Conservation (phyloP, 306 rosid genomes). For the Gastrolobium villosum region DNA sequence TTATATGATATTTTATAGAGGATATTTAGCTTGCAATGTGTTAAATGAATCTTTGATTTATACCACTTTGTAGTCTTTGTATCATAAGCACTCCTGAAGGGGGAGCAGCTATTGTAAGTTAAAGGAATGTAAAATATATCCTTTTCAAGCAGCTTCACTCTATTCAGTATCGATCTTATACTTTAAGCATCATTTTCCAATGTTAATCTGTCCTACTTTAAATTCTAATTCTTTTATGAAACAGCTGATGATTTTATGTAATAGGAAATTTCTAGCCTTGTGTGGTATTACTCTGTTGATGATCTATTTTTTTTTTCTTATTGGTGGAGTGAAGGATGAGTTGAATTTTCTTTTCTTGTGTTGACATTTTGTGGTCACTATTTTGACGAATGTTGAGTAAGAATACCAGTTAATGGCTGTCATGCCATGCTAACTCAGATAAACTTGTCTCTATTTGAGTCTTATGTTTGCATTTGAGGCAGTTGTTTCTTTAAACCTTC, state of each 20-base stretch:
- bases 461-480: neutral
- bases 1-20: conserved; percentile 63
- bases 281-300: neutral
- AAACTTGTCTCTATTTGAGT: neutral
- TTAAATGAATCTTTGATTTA: conserved; percentile 46
- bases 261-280: neutral
- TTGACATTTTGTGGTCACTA: neutral
- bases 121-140: conserved; percentile 66
- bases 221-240: neutral
- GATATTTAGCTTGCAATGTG: conserved; percentile 55
- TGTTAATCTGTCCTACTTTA: conserved; percentile 23
- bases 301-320: neutral
- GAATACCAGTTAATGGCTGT: too few relatives aligned
- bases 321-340: neutral
- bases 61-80: conserved; percentile 56
- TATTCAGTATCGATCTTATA: conserved; percentile 43
- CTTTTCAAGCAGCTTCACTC: conserved; percentile 49
- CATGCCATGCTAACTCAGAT: neutral
- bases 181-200: conserved; percentile 9
- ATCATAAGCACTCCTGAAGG: conserved; percentile 64
- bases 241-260: neutral
- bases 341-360: neutral
- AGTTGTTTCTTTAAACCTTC: neutral
- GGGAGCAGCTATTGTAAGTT: conserved; percentile 55
- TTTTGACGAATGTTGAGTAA: too few relatives aligned